phyloP scores from a whole-genome alignment of 2,329 filamentous ascomycete species.

The Colletotrichum sp. region DNA sequence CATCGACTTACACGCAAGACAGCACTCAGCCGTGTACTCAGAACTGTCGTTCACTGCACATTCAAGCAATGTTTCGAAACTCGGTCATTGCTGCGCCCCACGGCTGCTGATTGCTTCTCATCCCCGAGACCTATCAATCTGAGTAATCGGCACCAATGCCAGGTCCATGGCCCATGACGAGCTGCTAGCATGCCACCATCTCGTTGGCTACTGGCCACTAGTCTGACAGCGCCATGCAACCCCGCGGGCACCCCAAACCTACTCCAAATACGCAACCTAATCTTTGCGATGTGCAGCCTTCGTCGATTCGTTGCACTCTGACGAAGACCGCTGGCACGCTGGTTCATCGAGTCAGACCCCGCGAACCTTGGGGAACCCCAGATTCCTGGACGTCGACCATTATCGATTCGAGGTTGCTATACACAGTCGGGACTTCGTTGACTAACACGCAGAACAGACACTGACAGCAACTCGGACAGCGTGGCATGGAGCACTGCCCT shows the following conservation, averaged over 20 bases:
- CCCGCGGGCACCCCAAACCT: not conserved
- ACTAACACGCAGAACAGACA: not conserved
- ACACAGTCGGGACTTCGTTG: not conserved
- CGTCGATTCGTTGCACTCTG: not conserved
- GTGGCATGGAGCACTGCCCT: not conserved
- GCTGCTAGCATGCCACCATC: not conserved
- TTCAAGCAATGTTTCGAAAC: not conserved
- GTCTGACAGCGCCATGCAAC: not conserved
- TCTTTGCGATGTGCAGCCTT: not conserved
- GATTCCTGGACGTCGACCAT: not conserved
- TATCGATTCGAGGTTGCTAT: not conserved
- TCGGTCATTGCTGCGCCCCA: not conserved
- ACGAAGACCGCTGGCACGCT: not conserved
- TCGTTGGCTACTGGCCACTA: not conserved
- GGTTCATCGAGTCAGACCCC: not conserved
- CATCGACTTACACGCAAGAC: not conserved
- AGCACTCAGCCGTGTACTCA: not conserved
- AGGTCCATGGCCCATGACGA: not conserved
- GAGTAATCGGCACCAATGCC: not conserved
- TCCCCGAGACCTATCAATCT: not conserved
- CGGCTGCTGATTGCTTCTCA: not conserved
- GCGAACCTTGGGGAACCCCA: not conserved
- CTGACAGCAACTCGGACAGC: not conserved
- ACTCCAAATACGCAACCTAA: slow-evolving; percentile 1
- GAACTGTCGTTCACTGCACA: not conserved